Evolutionary conservation across 2,329 filamentous ascomycete species (phyloP), one percentile per base, ranked within the genome.

Genomic region (Mariannaea sp.): DNA sequence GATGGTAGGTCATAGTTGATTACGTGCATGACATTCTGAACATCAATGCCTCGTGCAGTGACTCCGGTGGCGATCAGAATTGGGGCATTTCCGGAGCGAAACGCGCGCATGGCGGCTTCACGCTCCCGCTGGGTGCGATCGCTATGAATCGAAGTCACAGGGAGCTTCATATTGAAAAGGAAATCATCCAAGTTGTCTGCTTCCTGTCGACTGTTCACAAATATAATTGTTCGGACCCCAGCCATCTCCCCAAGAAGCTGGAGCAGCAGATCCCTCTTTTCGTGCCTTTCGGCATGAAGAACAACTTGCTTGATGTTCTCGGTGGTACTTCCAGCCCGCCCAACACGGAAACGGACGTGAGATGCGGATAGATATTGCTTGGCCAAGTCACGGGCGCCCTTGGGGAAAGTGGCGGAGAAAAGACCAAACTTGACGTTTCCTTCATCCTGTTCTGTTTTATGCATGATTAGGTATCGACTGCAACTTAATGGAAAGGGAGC

Each of bases 321-420:
- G 46, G 95, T 91, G 0, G 89, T 86, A 60, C 88, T 90, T 27
- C 94, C 94, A 20, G 91, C 85, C 65, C 93, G 90, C 24, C 94
- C 94, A 58, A 97, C 89, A 36, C 86, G 88, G 70, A 99, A 86
- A 17, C 89, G 89, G 44, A 95, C 80, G 65, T 91, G 86, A 35
- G 90, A 84, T 9, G 83, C 77, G 0, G 87, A 79, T 52, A 99
- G 83, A 66, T 92, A 89, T 22, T 88, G 80, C 53, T 84, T 85
- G 9, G 92, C 93, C 12, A 97, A 75, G 19, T 87, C 80, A 24
- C 92, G 90, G 58, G 90, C 85, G 0, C 76, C 77, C 75, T 89
- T 92, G 33, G 92, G 90, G 72, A 99, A 97, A 0, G 94, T 97
- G 1, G 94, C 94, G 0, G 92, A 96, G 71, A 97, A 97, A 76